Conservation (phyloP, 306 rosid genomes). For the Vigna trinervia region DNA sequence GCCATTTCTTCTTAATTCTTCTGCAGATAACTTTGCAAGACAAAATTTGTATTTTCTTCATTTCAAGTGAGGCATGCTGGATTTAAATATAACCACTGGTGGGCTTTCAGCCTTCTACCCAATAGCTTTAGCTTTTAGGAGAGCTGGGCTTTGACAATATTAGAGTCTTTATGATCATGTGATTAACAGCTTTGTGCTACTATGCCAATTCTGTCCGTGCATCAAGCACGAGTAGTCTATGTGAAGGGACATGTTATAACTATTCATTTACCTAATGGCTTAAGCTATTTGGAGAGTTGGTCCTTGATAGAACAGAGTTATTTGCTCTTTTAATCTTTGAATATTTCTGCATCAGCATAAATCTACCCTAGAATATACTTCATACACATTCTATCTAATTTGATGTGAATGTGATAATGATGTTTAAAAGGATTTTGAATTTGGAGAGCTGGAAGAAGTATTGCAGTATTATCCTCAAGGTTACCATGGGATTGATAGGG, state of each 20-base stretch:
- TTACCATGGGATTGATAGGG: slow-evolving; percentile 95
- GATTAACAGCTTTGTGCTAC: slow-evolving; percentile 18
- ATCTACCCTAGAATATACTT: slow-evolving; percentile 3
- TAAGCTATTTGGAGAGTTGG: slow-evolving; percentile 2
- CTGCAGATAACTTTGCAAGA: neutral
- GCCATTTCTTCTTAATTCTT: neutral
- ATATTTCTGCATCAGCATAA: slow-evolving; percentile 14
- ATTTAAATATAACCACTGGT: neutral
- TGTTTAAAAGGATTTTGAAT: slow-evolving; percentile 79
- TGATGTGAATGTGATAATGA: slow-evolving; percentile 41
- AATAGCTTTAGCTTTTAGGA: slow-evolving; percentile 1
- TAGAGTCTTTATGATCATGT: slow-evolving; percentile 10
- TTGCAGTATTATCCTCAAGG: slow-evolving; percentile 97
- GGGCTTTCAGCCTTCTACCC: neutral
- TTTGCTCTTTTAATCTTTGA: no score
- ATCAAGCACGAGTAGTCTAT: slow-evolving; percentile 15
- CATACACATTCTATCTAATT: slow-evolving; percentile 39
- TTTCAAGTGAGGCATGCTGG: slow-evolving; percentile 14
- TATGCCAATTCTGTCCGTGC: neutral
- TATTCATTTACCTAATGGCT: neutral
- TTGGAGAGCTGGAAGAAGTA: slow-evolving; percentile 92
- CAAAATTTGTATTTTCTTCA: neutral
- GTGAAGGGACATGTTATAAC: neutral
- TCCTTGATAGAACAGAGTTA: neutral
- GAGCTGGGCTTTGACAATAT: neutral